phyloP scores from a whole-genome alignment of 164 flowering plant species.

The Stephania japonica region DNA sequence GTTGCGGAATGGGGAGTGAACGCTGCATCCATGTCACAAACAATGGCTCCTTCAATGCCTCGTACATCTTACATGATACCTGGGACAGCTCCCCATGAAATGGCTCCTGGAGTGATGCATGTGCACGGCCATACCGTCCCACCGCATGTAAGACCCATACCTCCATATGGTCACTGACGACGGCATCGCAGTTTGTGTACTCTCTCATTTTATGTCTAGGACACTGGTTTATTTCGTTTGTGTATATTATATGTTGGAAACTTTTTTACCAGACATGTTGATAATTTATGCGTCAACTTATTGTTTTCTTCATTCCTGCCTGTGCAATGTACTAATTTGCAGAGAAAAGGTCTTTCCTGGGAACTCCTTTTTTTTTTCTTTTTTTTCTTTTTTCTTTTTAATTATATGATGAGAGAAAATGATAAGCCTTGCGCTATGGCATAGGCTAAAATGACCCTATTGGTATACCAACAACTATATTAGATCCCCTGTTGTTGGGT shows the following conservation, averaged over 20 bases:
- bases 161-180: constrained; percentile 31
- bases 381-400: too few species aligned
- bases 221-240: not conserved
- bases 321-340: too few species aligned
- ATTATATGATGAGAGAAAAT: too few species aligned
- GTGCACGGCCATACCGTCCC: constrained; percentile 18
- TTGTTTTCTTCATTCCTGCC: too few species aligned
- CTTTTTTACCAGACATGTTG: not conserved
- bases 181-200: not conserved
- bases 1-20: constrained; percentile 42
- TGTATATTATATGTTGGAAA: not conserved
- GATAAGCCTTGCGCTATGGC: too few species aligned
- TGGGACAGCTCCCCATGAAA: constrained; percentile 28
- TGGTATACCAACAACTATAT: too few species aligned
- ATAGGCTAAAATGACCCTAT: too few species aligned
- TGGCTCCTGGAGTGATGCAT: constrained; percentile 35
- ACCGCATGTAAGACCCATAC: constrained; percentile 23
- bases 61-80: constrained; percentile 42
- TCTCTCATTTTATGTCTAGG: not conserved
- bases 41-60: constrained; percentile 42
- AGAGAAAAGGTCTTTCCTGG: too few species aligned
- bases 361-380: too few species aligned
- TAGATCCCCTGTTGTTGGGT: too few species aligned
- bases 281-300: not conserved
- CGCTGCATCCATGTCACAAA: constrained; percentile 24